A percentile compares a stretch with the other conserved stretches of the same genome.
Evolutionary conservation across 1,284 basidiomycete genomes (phyloP).

Genomic region (Microstroma glucosiphilum): DNA sequence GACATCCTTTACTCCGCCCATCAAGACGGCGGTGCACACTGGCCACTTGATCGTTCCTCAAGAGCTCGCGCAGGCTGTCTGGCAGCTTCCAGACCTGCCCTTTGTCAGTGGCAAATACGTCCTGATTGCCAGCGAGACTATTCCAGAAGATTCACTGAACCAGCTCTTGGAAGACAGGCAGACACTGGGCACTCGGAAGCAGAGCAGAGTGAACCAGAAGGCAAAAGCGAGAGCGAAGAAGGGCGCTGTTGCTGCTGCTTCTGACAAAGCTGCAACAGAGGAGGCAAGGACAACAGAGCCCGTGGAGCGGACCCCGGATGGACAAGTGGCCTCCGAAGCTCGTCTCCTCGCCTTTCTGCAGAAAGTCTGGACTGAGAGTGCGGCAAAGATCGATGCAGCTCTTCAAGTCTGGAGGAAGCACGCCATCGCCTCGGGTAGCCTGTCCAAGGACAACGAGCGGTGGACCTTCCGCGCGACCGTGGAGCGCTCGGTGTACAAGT

Average conservation of each 20-base stretch:
- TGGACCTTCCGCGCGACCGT: conserved; percentile 29
- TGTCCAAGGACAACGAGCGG: not conserved
- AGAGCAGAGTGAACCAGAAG: conserved; percentile 1
- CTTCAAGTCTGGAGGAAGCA: conserved; percentile 7
- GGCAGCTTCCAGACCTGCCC: not conserved
- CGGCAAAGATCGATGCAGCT: not conserved
- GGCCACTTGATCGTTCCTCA: not conserved
- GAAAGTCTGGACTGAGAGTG: conserved; percentile 1
- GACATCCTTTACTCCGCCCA: not conserved
- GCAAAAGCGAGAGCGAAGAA: not conserved
- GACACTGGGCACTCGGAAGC: not conserved
- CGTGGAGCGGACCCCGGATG: not conserved
- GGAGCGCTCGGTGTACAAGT: conserved; percentile 41
- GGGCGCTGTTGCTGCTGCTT: not conserved
- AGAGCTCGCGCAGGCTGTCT: not conserved
- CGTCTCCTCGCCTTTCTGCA: not conserved
- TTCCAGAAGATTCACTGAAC: not conserved
- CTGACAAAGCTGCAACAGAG: not conserved
- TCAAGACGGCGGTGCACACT: not conserved
- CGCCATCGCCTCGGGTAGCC: not conserved
- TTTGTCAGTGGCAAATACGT: not conserved
- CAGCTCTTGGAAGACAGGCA: not conserved
- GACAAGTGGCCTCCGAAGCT: conserved; percentile 2
- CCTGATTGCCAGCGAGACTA: not conserved
- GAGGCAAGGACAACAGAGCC: not conserved